Evolutionary conservation across 1,284 basidiomycete genomes (phyloP).

Genomic region (Schizopora paradoxa): DNA sequence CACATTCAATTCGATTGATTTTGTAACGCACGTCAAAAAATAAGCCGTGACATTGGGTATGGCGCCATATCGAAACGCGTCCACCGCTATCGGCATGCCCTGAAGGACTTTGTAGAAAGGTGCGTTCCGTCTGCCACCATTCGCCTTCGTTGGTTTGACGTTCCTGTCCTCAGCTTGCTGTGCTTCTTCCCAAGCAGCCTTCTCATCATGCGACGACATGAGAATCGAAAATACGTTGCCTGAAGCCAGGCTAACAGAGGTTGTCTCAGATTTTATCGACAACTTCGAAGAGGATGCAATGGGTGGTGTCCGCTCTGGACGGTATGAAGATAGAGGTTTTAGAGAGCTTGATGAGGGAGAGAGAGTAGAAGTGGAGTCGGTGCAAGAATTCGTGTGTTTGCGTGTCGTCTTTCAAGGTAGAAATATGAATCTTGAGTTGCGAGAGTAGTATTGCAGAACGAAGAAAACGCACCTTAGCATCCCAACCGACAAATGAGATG

Average conservation of each 20-base stretch:
- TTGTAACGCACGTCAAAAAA: conserved; percentile 68
- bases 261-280: conserved; percentile 8
- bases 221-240: conserved; percentile 71
- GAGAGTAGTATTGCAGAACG: conserved; percentile 3
- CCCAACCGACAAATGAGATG: conserved; percentile 24
- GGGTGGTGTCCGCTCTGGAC: conserved; percentile 9
- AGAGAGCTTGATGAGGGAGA: conserved; percentile 28
- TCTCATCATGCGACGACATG: conserved; percentile 79
- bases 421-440: conserved; percentile 1
- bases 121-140: conserved; percentile 65
- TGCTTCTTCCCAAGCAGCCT: conserved; percentile 81
- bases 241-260: too few species aligned
- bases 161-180: conserved; percentile 46
- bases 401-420: too few species aligned
- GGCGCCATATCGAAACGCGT: conserved; percentile 91
- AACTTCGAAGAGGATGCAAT: conserved; percentile 9
- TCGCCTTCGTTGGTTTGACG: conserved; percentile 41
- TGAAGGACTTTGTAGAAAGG: conserved; percentile 96
- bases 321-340: conserved; percentile 21
- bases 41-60: conserved; percentile 87
- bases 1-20: background rate
- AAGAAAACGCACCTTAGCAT: conserved; percentile 29
- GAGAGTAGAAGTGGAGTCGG: conserved; percentile 30
- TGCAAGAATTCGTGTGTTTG: conserved; percentile 47
- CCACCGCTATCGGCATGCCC: conserved; percentile 96